A percentile compares a stretch with the other conserved stretches of the same genome.
Evolutionary conservation across 2,329 filamentous ascomycete genomes (phyloP).

Genomic region (Sporothrix dimorphospora): DNA sequence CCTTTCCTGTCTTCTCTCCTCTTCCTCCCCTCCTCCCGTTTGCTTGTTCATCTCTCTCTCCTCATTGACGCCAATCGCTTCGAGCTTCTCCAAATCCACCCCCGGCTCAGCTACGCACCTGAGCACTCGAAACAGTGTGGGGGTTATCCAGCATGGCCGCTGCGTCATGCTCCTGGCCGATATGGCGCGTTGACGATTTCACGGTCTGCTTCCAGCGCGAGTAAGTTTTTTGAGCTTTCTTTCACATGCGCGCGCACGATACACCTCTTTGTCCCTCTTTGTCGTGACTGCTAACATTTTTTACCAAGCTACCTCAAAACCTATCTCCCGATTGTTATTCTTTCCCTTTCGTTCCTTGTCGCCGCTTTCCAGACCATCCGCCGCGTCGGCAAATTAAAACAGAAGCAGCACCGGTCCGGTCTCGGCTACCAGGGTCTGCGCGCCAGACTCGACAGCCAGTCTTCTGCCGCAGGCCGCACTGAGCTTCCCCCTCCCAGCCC

Average conservation of each 20-base stretch:
- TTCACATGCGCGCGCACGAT: not conserved
- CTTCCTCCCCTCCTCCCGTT: not conserved
- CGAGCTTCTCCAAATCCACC: constrained; percentile 4
- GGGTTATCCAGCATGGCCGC: constrained; percentile 48
- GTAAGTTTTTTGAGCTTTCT: constrained; percentile 53
- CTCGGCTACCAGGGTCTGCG: constrained; percentile 29
- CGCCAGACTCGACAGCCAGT: constrained; percentile 26
- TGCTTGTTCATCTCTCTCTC: not conserved
- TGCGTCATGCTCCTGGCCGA: constrained; percentile 59
- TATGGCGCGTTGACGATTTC: constrained; percentile 68
- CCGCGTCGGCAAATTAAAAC: constrained; percentile 56
- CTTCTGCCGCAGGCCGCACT: constrained; percentile 49
- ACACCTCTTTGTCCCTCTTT: constrained; percentile 5
- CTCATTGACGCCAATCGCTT: constrained; percentile 3
- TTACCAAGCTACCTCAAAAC: constrained; percentile 72
- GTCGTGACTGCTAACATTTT: not conserved
- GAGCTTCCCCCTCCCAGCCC: constrained; percentile 50
- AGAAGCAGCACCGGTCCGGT: constrained; percentile 33
- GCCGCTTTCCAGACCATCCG: constrained; percentile 63
- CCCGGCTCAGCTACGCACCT: constrained; percentile 2
- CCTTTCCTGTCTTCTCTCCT: not conserved
- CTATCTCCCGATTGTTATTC: constrained; percentile 73
- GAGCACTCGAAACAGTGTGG: constrained; percentile 25
- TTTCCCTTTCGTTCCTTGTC: constrained; percentile 70
- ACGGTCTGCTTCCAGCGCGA: constrained; percentile 66